Percentiles rank a stretch among this genome's conserved stretches.
phyloP scores from a whole-genome alignment of 2,329 filamentous ascomycete species.

The Fusarium chaquense region DNA sequence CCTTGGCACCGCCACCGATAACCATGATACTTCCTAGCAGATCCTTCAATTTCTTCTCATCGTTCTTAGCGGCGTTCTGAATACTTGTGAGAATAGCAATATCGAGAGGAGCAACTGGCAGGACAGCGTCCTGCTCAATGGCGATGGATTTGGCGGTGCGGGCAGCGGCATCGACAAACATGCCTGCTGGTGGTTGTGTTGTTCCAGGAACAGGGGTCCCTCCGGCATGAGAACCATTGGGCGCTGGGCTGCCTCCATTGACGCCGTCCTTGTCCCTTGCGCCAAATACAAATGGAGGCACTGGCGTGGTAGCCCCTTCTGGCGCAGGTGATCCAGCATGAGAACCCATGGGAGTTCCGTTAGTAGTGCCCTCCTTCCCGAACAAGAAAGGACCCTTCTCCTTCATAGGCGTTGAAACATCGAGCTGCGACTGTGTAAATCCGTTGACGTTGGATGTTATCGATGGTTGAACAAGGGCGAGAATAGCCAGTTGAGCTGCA shows the following conservation, averaged over 20 bases:
- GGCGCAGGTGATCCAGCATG: constrained; percentile 89
- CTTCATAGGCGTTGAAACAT: constrained; percentile 70
- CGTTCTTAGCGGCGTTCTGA: constrained; percentile 84
- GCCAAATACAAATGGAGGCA: constrained; percentile 68
- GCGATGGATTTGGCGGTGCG: constrained; percentile 67
- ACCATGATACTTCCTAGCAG: constrained; percentile 92
- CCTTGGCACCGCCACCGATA: constrained; percentile 85
- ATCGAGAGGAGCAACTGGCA: constrained; percentile 87
- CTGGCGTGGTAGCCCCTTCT: constrained; percentile 78
- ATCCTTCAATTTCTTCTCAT: constrained; percentile 93
- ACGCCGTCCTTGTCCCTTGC: constrained; percentile 56
- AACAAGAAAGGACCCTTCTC: constrained; percentile 77
- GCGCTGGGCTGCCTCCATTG: constrained; percentile 65
- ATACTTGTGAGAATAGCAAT: constrained; percentile 91
- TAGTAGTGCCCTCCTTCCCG: constrained; percentile 73
- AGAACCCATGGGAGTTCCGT: constrained; percentile 84
- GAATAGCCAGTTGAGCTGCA: constrained; percentile 79
- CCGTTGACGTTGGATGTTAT: constrained; percentile 61
- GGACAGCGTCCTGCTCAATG: constrained; percentile 79
- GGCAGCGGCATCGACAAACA: constrained; percentile 64
- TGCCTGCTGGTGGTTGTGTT: constrained; percentile 56
- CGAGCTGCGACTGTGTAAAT: constrained; percentile 57
- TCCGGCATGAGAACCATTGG: constrained; percentile 64
- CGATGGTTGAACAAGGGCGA: constrained; percentile 71
- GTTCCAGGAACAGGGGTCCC: constrained; percentile 57